Conservation (phyloP, 2,329 filamentous ascomycete genomes). For the Fusarium fujikuroi region DNA sequence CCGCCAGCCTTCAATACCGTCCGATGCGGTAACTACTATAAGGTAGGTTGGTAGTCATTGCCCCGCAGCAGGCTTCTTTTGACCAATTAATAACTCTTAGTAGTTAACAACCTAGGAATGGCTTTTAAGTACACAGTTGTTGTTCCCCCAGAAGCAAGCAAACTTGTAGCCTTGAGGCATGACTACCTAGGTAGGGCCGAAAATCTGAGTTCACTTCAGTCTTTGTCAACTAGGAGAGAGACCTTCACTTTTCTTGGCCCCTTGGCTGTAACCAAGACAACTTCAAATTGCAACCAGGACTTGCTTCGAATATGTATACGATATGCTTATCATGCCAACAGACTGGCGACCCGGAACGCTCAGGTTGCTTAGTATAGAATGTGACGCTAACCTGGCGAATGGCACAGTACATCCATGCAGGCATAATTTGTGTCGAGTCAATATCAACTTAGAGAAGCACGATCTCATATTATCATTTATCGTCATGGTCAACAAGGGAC, state of each 20-base stretch:
- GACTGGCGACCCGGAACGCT: not conserved
- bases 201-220: not conserved
- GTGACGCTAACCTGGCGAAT: not conserved
- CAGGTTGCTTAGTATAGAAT: not conserved
- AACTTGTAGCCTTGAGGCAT: not conserved
- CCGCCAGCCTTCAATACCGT: constrained; percentile 8
- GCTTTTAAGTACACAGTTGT: not conserved
- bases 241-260: not conserved
- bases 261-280: not conserved
- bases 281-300: not conserved
- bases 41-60: not conserved
- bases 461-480: constrained; percentile 33
- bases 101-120: not conserved
- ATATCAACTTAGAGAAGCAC: not conserved
- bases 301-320: not conserved
- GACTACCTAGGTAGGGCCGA: not conserved
- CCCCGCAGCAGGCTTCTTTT: constrained; percentile 16
- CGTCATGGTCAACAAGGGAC: constrained; percentile 21
- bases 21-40: not conserved
- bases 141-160: not conserved
- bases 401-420: not conserved
- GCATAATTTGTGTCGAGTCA: not conserved
- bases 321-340: not conserved
- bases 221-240: not conserved
- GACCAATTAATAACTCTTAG: not conserved